Evolutionary conservation across 768 basidiomycete species (phyloP), one percentile per base, ranked within the genome.

Genomic region (Hydnomerulius pinastri): DNA sequence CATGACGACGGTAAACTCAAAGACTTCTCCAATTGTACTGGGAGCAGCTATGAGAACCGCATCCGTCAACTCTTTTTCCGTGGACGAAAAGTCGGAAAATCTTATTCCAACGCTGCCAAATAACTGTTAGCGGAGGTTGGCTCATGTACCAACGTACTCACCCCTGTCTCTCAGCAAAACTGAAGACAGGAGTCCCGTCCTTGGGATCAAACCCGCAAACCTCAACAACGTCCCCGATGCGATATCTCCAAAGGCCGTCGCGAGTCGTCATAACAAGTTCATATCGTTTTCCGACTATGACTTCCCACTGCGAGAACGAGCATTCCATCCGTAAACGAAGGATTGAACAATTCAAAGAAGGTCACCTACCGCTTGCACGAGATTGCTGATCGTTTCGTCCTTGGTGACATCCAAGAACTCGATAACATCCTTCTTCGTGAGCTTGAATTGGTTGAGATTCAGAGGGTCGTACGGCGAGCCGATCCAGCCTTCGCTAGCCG

Each of bases 191-290:
- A 17, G 44, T 23, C 18, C 50, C 54, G n/a, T 55, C 50, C 3
- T 25, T 33, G 6, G 45, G 54, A 28, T 46, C 40, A n/a, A 55
- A 55, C 18, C 54, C 54, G 11, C 35, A 37, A 11, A 55, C 40
- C 5, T 37, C 35, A 25, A 55, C 28, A 6, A n/a, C n/a, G n/a
- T n/a, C n/a, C n/a, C n/a, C n/a, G n/a, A n/a, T n/a, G n/a, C n/a
- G n/a, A n/a, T n/a, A 47, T 30, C 53, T 37, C 53, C 51, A 53
- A 23, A 53, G 24, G 11, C 51, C 51, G 18, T 53, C 21, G 21
- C 37, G 30, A 4, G 51, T 41, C 5, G 51, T 53, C n/a, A 47
- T 17, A n/a, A 53, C 41, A 13, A 47, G n/a, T n/a, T 53, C 51
- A 38, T 53, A 53, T 13, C 39, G 25, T 21, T 43, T 37, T 3